Percentiles rank a stretch among this genome's conserved stretches.
Evolutionary conservation across 805 yeast species (phyloP).

Genomic region (Zygoascus biomembranicola): DNA sequence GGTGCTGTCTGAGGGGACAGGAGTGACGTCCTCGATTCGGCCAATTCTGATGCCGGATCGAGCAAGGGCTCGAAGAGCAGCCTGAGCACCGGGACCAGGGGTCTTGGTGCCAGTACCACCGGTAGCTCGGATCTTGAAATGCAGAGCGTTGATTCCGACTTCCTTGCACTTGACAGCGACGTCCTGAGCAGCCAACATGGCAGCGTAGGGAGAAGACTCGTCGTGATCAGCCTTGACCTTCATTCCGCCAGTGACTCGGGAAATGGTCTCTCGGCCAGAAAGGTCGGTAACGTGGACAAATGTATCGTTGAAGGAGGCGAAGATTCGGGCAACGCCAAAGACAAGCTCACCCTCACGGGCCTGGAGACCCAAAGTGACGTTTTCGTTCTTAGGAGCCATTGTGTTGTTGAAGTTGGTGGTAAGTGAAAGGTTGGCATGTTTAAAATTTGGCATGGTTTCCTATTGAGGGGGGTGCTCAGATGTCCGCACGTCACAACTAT

Average conservation of each 20-base stretch:
- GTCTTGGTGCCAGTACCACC: slow-evolving; percentile 99
- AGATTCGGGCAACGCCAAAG: slow-evolving; percentile 99
- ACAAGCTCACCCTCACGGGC: slow-evolving; percentile 97
- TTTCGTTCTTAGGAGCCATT: slow-evolving; percentile 27
- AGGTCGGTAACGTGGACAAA: slow-evolving; percentile 99
- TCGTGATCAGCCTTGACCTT: slow-evolving; percentile 99
- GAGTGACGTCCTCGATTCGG: slow-evolving; percentile 99
- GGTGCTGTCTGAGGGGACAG: slow-evolving; percentile 99
- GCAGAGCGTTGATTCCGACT: slow-evolving; percentile 99
- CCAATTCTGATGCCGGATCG: slow-evolving; percentile 99
- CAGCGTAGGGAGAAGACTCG: slow-evolving; percentile 99
- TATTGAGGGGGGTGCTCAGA: not conserved
- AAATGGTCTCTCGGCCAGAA: slow-evolving; percentile 99
- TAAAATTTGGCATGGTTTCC: slow-evolving; percentile 1
- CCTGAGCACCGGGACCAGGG: slow-evolving; percentile 99
- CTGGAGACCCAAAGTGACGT: slow-evolving; percentile 65
- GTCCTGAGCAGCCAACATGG: slow-evolving; percentile 99
- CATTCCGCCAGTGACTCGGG: slow-evolving; percentile 99
- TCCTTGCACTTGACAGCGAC: slow-evolving; percentile 98
- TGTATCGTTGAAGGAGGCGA: slow-evolving; percentile 99
- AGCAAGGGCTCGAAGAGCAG: slow-evolving; percentile 98
- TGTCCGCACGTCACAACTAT: not conserved
- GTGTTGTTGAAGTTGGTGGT: not conserved
- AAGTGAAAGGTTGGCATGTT: not conserved
- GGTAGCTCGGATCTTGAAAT: slow-evolving; percentile 98